These are phyloP conservation scores for Alternaria longipes DNA, from an alignment of 2,329 filamentous ascomycete species.

Conservation along the genomic window DNA sequence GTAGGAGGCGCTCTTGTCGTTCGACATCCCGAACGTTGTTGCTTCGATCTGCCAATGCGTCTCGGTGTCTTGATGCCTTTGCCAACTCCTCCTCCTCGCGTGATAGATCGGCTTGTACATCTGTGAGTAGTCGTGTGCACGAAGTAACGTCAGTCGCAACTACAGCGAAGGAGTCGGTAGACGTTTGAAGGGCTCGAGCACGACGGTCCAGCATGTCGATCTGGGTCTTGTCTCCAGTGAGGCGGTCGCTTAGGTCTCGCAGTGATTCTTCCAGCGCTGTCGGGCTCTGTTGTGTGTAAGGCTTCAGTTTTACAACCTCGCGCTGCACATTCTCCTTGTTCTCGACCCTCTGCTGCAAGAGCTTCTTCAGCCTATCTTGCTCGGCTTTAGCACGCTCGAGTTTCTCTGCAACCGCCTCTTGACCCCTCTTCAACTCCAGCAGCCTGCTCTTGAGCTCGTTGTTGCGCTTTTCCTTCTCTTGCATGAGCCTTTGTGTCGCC, in stretches of 20 bases:
- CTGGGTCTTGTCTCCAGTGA: constrained; percentile 80
- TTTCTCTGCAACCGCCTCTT: constrained; percentile 83
- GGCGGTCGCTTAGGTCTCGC: constrained; percentile 79
- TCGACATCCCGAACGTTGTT: constrained; percentile 94
- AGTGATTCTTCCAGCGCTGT: constrained; percentile 82
- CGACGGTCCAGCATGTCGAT: constrained; percentile 89
- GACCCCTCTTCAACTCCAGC: constrained; percentile 80
- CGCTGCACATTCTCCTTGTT: constrained; percentile 76
- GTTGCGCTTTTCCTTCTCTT: constrained; percentile 85
- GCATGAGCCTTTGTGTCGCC: constrained; percentile 81
- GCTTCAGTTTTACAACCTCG: constrained; percentile 87
- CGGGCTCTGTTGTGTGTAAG: constrained; percentile 91
- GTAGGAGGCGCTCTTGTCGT: constrained; percentile 81
- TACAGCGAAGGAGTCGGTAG: constrained; percentile 85
- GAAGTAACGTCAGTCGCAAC: constrained; percentile 85
- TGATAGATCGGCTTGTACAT: constrained; percentile 81
- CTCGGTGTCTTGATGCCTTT: constrained; percentile 80
- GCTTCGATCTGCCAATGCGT: constrained; percentile 85
- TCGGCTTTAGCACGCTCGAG: constrained; percentile 84
- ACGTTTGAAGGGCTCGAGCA: constrained; percentile 89
- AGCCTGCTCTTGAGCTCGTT: constrained; percentile 85
- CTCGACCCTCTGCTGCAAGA: constrained; percentile 76
- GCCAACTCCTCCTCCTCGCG: constrained; percentile 92
- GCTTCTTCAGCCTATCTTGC: constrained; percentile 76
- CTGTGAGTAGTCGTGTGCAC: constrained; percentile 88